Evolutionary conservation across 352 stramenopile genomes (phyloP).

Genomic region (Phytopythium chamaehyphon): DNA sequence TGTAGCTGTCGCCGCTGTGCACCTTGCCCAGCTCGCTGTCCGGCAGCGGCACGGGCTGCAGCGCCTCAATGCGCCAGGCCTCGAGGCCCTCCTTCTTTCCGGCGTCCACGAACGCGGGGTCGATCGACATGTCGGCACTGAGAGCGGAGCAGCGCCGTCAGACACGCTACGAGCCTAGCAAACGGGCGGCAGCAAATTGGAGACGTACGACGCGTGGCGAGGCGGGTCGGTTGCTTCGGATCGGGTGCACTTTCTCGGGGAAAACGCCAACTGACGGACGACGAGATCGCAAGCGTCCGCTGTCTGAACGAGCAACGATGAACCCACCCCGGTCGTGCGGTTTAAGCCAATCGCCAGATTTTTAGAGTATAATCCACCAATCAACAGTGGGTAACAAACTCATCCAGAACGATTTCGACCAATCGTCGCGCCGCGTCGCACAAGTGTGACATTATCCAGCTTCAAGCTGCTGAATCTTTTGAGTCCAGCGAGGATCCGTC

Average conservation of each 20-base stretch:
- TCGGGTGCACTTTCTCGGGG: conserved; percentile 6
- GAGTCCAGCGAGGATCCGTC: too few relatives aligned
- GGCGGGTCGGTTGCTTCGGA: neutral
- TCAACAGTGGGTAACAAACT: neutral
- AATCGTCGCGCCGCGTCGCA: conserved; percentile 1
- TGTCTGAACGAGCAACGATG: neutral
- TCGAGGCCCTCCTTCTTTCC: conserved; percentile 67
- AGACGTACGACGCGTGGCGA: neutral
- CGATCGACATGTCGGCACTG: conserved; percentile 39
- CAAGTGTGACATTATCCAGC: conserved; percentile 1
- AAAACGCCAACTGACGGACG: conserved; percentile 6
- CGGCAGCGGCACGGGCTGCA: conserved; percentile 59
- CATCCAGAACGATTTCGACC: conserved; percentile 2
- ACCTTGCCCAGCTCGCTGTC: conserved; percentile 81
- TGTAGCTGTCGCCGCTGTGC: conserved; percentile 96
- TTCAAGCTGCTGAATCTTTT: conserved; percentile 11
- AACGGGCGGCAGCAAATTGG: too few relatives aligned
- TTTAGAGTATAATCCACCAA: neutral
- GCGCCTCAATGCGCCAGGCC: conserved; percentile 83
- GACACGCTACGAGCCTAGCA: too few relatives aligned
- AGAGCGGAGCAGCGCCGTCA: too few relatives aligned
- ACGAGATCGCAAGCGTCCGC: conserved; percentile 1
- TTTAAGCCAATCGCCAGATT: neutral
- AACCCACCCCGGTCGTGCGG: conserved; percentile 1
- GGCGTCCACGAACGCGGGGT: conserved; percentile 51